Evolutionary conservation across 257 asterid genomes (phyloP).

Genomic region (Rhazya stricta): DNA sequence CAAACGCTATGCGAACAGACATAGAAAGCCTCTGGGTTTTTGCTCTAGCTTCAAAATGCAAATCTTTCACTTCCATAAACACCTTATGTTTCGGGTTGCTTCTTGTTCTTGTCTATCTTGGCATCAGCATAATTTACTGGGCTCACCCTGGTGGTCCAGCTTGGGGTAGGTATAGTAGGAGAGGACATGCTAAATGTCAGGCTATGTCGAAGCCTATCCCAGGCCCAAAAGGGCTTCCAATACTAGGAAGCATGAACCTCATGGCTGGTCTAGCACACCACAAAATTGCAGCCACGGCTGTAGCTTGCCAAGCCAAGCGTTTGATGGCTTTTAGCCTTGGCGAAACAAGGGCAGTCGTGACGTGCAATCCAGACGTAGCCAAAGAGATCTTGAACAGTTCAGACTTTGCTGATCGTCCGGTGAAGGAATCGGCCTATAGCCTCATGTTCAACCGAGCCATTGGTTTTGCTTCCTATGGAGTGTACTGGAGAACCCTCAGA

Average conservation of each 20-base stretch:
- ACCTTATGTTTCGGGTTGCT: conserved; percentile 25
- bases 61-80: conserved; percentile 31
- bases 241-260: conserved; percentile 70
- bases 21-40: conserved; percentile 60
- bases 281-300: conserved; percentile 56
- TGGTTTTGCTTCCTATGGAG: conserved; percentile 83
- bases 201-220: conserved; percentile 41
- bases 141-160: conserved; percentile 77
- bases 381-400: conserved; percentile 53
- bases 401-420: conserved; percentile 64
- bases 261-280: conserved; percentile 77
- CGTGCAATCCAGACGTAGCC: conserved; percentile 60
- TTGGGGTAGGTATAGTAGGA: conserved; percentile 56
- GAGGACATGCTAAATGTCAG: conserved; percentile 6
- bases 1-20: conserved; percentile 23
- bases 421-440: conserved; percentile 61
- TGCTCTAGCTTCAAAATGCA: conserved; percentile 49
- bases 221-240: conserved; percentile 67
- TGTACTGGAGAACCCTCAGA: conserved; percentile 65
- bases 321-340: conserved; percentile 82
- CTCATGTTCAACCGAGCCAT: conserved; percentile 76
- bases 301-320: conserved; percentile 39
- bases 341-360: conserved; percentile 54
- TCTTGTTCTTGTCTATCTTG: conserved; percentile 26
- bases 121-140: conserved; percentile 58